Evolutionary conservation across 192 early-diverging fungal species (phyloP).

Genomic region (Globomyces pollinis-pini): DNA sequence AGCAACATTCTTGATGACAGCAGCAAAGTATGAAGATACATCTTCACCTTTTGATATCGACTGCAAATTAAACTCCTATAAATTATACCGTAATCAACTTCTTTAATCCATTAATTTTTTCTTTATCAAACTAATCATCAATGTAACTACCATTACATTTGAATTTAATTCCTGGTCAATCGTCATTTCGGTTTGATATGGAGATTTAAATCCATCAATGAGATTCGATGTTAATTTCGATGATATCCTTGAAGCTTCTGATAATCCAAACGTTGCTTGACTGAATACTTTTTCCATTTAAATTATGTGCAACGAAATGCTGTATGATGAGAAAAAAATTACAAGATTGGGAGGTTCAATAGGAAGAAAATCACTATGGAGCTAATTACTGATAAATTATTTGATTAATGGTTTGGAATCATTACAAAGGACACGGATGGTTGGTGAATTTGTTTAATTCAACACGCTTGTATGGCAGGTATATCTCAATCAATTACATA

Average conservation of each 20-base stretch:
- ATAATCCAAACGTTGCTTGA: slow-evolving; percentile 21
- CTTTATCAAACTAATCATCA: slow-evolving; percentile 58
- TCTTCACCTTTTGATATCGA: slow-evolving; percentile 86
- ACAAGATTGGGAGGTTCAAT: too few relatives aligned
- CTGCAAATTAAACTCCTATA: slow-evolving; percentile 34
- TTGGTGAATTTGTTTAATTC: too few relatives aligned
- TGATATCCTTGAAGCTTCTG: slow-evolving; percentile 28
- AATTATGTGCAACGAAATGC: too few relatives aligned
- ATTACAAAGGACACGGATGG: too few relatives aligned
- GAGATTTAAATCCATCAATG: slow-evolving; percentile 85
- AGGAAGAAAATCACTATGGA: too few relatives aligned
- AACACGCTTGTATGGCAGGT: too few relatives aligned
- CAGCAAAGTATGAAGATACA: slow-evolving; percentile 63
- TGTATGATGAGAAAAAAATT: too few relatives aligned
- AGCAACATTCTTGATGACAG: slow-evolving; percentile 97
- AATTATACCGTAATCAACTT: slow-evolving; percentile 67
- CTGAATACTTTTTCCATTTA: slow-evolving; percentile 21
- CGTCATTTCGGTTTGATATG: slow-evolving; percentile 81
- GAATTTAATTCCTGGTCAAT: slow-evolving; percentile 74
- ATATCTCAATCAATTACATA: too few relatives aligned
- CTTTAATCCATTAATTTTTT: slow-evolving; percentile 88
- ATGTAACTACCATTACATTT: neutral
- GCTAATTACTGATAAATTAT: too few relatives aligned
- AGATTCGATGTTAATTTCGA: slow-evolving; percentile 50
- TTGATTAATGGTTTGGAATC: too few relatives aligned